These are phyloP conservation scores for Senna tora DNA, from an alignment of 306 rosid genomes.

Conservation along the genomic window DNA sequence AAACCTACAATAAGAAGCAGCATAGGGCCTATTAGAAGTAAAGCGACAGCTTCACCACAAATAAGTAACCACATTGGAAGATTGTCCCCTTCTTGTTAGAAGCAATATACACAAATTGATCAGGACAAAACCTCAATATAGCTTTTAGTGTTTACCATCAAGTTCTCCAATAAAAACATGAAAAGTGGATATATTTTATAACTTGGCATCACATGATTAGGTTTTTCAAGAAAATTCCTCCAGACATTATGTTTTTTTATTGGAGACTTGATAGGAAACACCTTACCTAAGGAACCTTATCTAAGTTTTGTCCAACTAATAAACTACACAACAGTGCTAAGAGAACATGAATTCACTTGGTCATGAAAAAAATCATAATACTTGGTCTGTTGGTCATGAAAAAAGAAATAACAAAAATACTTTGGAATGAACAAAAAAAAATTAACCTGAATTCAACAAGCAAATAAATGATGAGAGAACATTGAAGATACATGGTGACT, in stretches of 20 bases:
- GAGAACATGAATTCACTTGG: not conserved
- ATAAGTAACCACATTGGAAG: not conserved
- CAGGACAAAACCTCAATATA: too few species aligned
- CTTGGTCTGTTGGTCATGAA: not conserved
- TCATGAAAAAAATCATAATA: not conserved
- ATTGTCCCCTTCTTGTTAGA: constrained; percentile 14
- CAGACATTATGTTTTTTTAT: too few species aligned
- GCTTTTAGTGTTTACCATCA: too few species aligned
- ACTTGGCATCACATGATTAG: too few species aligned
- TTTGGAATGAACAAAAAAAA: not conserved
- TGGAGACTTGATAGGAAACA: too few species aligned
- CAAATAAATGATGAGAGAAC: constrained; percentile 12
- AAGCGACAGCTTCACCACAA: constrained; percentile 17
- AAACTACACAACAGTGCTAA: not conserved
- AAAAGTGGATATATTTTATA: too few species aligned
- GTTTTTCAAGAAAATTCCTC: too few species aligned
- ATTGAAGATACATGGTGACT: not conserved
- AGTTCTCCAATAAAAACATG: too few species aligned
- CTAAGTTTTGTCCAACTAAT: too few species aligned
- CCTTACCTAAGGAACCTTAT: too few species aligned
- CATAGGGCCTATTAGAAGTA: constrained; percentile 19
- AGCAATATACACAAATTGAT: constrained; percentile 20
- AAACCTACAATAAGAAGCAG: constrained; percentile 62
- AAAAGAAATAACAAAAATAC: too few species aligned
- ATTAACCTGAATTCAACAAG: constrained; percentile 1